Evolutionary conservation across 805 yeast genomes (phyloP), one percentile per base, ranked within the genome.

Genomic region (Kuraishia borneana): DNA sequence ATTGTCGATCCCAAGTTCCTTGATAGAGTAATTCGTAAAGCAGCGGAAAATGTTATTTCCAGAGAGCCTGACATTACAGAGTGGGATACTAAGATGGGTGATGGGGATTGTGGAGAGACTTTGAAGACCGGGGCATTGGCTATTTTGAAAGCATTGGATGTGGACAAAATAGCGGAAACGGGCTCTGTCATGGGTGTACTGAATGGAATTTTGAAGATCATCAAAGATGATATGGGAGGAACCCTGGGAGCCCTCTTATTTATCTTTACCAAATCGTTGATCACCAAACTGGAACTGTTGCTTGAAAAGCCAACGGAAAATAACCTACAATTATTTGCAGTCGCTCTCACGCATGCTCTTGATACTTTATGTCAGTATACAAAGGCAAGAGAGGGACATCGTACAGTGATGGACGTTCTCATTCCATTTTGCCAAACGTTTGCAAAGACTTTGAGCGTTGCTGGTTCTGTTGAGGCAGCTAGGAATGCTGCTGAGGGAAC

Each of bases 41-140:
- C 56, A 2, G 51, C 57, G 2, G 33, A 44, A 14, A 55, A 52
- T 14, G 43, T 59, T 6, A 53, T 58, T 33, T 39, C 42, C 3
- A 52, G 40, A 28, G 63, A 59, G 36, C 61, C 61, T 3, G 56
- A 53, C 14, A 43, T 60, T 34, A 60, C 66, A 13, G 51, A 50
- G 18, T 60, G 62, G 61, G 66, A 60, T 38, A 60, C 66, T 18
- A 50, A 54, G 38, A 54, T 58, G 56, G 65, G 66, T n/a, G 66
- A 60, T 39, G 66, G 66, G 10, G 66, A 60, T 35, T 60, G 66
- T 45, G 65, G 66, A 23, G 55, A 56, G 37, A 58, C 60, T 32
- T 48, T 60, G 28, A 50, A 51, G 34, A 41, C 50, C 16, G 65
- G 62, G 6, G 61, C 56, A 16, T 47, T 46, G 32, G 53, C 53